Evolutionary conservation across 2,329 filamentous ascomycete genomes (phyloP).

Genomic region (Fusarium sp.): DNA sequence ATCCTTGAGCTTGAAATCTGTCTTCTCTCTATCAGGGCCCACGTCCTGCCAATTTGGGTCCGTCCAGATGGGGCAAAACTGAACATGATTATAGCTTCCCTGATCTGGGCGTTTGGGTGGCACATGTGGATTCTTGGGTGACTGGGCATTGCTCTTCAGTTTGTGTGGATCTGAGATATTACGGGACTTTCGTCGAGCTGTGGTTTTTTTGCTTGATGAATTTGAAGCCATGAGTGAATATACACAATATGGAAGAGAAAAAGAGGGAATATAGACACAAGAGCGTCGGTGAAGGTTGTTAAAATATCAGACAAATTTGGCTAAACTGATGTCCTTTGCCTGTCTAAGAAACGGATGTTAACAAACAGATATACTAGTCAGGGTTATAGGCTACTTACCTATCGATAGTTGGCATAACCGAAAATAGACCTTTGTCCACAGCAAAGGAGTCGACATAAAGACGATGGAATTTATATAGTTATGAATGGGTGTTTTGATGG

Average conservation of each 20-base stretch:
- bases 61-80: slow-evolving; percentile 43
- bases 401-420: background rate
- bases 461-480: background rate
- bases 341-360: background rate
- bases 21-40: slow-evolving; percentile 4
- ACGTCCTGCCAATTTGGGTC: slow-evolving; percentile 43
- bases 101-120: slow-evolving; percentile 7
- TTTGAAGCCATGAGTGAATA: slow-evolving; percentile 9
- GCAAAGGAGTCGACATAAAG: slow-evolving; percentile 1
- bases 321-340: background rate
- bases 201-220: background rate
- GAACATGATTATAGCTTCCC: slow-evolving; percentile 13
- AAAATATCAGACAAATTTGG: too few species aligned
- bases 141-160: background rate
- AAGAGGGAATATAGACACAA: background rate
- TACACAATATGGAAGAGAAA: background rate
- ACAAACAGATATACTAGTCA: background rate
- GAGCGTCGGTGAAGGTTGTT: background rate
- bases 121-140: background rate
- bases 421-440: background rate
- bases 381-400: background rate
- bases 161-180: background rate
- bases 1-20: slow-evolving; percentile 27
- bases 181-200: background rate
- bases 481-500: background rate